These are phyloP conservation scores for Typha latifolia DNA, from an alignment of 176 grass and related monocot species.

Conservation along the genomic window DNA sequence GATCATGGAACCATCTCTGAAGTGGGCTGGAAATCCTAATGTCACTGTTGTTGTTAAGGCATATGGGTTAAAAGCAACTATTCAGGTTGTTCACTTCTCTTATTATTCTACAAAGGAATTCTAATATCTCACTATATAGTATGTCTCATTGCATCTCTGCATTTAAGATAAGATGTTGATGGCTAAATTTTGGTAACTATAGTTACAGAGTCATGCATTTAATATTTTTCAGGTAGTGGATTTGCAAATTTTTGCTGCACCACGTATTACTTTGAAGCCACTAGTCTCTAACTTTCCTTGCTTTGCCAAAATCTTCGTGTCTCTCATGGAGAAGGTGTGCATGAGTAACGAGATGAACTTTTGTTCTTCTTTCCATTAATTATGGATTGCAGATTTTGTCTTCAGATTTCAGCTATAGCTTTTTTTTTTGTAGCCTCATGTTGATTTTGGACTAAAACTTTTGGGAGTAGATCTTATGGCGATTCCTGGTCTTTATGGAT, in stretches of 20 bases:
- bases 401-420: background rate
- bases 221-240: constrained; percentile 62
- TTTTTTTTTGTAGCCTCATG: constrained; percentile 67
- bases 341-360: constrained; percentile 6
- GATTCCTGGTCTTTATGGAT: constrained; percentile 90
- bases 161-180: no score
- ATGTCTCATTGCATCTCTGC: no score
- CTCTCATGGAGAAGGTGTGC: constrained; percentile 88
- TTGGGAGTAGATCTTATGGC: constrained; percentile 93
- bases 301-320: constrained; percentile 74
- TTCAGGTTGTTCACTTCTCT: constrained; percentile 40
- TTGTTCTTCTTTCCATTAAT: background rate
- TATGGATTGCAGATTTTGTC: background rate
- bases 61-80: constrained; percentile 66
- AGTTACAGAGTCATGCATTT: background rate
- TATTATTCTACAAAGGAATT: background rate
- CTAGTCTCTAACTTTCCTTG: constrained; percentile 87
- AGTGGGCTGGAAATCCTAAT: constrained; percentile 99
- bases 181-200: no score
- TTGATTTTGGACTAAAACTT: constrained; percentile 97
- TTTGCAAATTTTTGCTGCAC: constrained; percentile 83
- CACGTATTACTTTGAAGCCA: constrained; percentile 89
- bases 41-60: constrained; percentile 63
- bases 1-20: constrained; percentile 90
- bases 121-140: background rate